Conservation (phyloP, 1,284 basidiomycete genomes). For the Boletus mariae region DNA sequence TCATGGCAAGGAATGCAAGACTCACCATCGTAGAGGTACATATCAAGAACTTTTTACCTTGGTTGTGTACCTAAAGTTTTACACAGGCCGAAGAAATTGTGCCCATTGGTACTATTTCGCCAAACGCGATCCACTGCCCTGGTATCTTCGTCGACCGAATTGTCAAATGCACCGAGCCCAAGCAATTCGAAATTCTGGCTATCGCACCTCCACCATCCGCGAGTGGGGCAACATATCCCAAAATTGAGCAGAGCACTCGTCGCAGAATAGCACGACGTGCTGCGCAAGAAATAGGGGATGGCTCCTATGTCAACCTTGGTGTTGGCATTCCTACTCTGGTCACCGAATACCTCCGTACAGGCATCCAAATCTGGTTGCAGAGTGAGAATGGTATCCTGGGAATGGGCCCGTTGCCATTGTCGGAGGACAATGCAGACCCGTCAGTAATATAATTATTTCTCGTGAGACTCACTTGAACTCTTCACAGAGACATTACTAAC, state of each 20-base stretch:
- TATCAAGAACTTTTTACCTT: background rate
- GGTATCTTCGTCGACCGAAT: background rate
- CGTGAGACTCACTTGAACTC: background rate
- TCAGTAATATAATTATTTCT: conserved; percentile 38
- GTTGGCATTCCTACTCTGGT: conserved; percentile 90
- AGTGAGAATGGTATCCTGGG: conserved; percentile 46
- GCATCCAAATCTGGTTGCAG: conserved; percentile 83
- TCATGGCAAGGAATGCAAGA: conserved; percentile 79
- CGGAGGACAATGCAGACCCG: conserved; percentile 79
- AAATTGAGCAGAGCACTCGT: background rate
- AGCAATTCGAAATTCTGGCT: background rate
- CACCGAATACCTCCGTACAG: conserved; percentile 61
- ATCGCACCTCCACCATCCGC: background rate
- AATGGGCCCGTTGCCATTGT: conserved; percentile 86
- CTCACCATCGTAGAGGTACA: conserved; percentile 83
- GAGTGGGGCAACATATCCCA: background rate
- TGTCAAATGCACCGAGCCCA: background rate
- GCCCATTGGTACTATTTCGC: conserved; percentile 77
- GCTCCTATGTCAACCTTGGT: conserved; percentile 44
- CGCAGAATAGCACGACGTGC: background rate
- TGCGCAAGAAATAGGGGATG: background rate
- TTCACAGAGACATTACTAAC: background rate
- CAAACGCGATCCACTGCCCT: conserved; percentile 83
- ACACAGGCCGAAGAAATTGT: conserved; percentile 85
- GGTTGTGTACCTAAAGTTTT: background rate